A percentile compares a stretch with the other conserved stretches of the same genome.
These are phyloP conservation scores for Macrolepiota dolichaula DNA, from an alignment of 768 basidiomycete genomes.

Conservation along the genomic window DNA sequence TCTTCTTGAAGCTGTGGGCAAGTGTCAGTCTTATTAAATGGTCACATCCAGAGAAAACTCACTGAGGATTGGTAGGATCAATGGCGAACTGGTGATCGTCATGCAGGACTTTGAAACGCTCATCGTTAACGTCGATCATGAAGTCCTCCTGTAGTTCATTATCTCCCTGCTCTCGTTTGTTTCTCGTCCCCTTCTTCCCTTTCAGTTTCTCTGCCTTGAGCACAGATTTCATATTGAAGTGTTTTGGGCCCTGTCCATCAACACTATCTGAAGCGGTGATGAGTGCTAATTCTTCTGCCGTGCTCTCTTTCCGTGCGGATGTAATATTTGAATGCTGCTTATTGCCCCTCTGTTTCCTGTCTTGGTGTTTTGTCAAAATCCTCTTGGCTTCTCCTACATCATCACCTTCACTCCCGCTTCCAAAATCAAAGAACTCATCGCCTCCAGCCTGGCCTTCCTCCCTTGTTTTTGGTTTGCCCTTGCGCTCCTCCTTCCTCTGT, in stretches of 20 bases:
- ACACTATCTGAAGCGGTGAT: slow-evolving; percentile 56
- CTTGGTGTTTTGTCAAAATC: slow-evolving; percentile 18
- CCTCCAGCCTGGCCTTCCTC: slow-evolving; percentile 22
- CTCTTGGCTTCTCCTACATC: slow-evolving; percentile 14
- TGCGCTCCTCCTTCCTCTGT: slow-evolving; percentile 68
- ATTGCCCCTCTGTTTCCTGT: slow-evolving; percentile 18
- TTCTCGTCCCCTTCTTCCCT: slow-evolving; percentile 36
- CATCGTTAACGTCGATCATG: slow-evolving; percentile 78
- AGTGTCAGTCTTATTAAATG: slow-evolving; percentile 9
- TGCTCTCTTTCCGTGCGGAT: slow-evolving; percentile 38
- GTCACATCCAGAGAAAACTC: slow-evolving; percentile 27
- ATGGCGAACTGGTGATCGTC: slow-evolving; percentile 93
- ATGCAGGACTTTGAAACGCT: slow-evolving; percentile 83
- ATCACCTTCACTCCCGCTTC: slow-evolving; percentile 35
- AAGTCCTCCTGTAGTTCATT: slow-evolving; percentile 82
- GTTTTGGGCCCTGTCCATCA: slow-evolving; percentile 50
- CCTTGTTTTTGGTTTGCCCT: slow-evolving; percentile 29
- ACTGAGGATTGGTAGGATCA: slow-evolving; percentile 96
- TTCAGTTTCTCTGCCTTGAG: slow-evolving; percentile 81
- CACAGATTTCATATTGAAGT: slow-evolving; percentile 90
- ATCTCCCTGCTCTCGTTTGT: slow-evolving; percentile 36
- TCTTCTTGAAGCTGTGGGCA: slow-evolving; percentile 78
- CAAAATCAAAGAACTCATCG: slow-evolving; percentile 81
- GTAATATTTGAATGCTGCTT: slow-evolving; percentile 15
- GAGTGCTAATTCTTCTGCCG: slow-evolving; percentile 63